A percentile compares a stretch with the other conserved stretches of the same genome.
phyloP scores from a whole-genome alignment of 2,329 filamentous ascomycete species.

The Cercospora janseana region DNA sequence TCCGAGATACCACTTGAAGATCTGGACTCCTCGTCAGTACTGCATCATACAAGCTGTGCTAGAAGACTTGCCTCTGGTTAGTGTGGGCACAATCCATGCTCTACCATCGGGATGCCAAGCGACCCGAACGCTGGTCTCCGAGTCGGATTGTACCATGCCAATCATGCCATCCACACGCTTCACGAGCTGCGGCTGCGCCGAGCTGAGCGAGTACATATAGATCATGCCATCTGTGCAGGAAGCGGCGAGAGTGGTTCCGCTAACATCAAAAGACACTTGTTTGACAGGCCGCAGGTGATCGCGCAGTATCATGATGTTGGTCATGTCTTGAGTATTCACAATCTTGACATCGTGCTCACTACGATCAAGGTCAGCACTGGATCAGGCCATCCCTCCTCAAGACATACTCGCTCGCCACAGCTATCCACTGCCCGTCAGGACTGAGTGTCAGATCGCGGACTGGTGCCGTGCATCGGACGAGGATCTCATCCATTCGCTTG shows the following conservation, averaged over 20 bases:
- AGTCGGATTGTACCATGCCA: slow-evolving; percentile 70
- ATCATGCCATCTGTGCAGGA: slow-evolving; percentile 86
- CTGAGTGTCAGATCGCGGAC: slow-evolving; percentile 83
- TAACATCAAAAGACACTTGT: slow-evolving; percentile 83
- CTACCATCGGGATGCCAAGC: slow-evolving; percentile 94
- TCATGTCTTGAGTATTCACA: slow-evolving; percentile 77
- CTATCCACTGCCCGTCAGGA: slow-evolving; percentile 79
- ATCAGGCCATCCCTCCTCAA: neutral
- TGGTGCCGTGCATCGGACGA: slow-evolving; percentile 80
- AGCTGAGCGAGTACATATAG: slow-evolving; percentile 81
- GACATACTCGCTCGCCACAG: slow-evolving; percentile 84
- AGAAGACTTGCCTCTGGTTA: slow-evolving; percentile 55
- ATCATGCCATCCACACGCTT: slow-evolving; percentile 85
- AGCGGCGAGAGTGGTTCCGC: slow-evolving; percentile 70
- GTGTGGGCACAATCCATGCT: slow-evolving; percentile 81
- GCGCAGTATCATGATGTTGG: slow-evolving; percentile 70
- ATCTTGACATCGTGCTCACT: slow-evolving; percentile 86
- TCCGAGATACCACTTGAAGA: slow-evolving; percentile 81
- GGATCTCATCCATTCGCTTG: slow-evolving; percentile 72
- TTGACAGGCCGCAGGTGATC: slow-evolving; percentile 82
- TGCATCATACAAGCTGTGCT: neutral
- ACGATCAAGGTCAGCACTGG: slow-evolving; percentile 23
- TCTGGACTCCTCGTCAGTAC: slow-evolving; percentile 45
- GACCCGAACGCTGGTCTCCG: slow-evolving; percentile 70
- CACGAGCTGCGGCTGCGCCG: slow-evolving; percentile 76